phyloP scores from a whole-genome alignment of 345 rosid genomes.

The Acer saccharum region DNA sequence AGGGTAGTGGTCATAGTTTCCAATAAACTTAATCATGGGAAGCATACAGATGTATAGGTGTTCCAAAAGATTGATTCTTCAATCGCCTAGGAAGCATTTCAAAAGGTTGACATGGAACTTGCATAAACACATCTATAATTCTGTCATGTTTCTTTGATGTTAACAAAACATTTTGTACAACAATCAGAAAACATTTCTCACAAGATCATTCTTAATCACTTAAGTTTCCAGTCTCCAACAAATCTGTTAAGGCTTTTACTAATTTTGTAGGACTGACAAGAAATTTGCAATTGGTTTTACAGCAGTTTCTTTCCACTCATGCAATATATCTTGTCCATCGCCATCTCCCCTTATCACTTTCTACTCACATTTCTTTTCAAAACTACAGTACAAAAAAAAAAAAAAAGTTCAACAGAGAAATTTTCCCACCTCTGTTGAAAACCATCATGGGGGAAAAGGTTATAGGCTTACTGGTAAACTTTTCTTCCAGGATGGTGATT shows the following conservation, averaged over 20 bases:
- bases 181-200: not conserved
- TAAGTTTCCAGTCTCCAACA: not conserved
- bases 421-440: not conserved
- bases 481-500: not conserved
- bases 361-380: not conserved
- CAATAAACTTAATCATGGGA: not conserved
- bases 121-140: not conserved
- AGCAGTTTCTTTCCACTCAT: not conserved
- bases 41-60: not conserved
- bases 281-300: not conserved
- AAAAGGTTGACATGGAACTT: not conserved
- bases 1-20: not conserved
- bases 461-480: not conserved
- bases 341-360: slow-evolving; percentile 4
- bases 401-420: not conserved
- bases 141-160: not conserved
- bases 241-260: not conserved
- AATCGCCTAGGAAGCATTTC: not conserved
- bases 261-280: not conserved
- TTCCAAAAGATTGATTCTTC: not conserved
- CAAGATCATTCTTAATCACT: not conserved
- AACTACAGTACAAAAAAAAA: not conserved
- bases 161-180: not conserved
- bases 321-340: not conserved
- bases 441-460: not conserved